These are phyloP conservation scores for Porphyra umbilicalis DNA, from an alignment of 31 red algal species.

Conservation along the genomic window DNA sequence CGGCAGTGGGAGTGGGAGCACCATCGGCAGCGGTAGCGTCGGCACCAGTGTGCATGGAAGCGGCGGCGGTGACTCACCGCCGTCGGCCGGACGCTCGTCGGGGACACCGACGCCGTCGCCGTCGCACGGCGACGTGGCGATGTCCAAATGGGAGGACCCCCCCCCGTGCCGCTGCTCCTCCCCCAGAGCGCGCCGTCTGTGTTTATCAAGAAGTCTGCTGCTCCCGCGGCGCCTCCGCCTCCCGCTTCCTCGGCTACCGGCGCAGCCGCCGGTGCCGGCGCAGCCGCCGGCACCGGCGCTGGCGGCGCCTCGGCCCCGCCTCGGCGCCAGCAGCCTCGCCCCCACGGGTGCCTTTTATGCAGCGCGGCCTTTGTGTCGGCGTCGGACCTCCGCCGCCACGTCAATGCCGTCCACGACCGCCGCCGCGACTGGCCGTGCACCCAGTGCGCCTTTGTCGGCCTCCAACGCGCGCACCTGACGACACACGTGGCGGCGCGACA, in stretches of 20 bases:
- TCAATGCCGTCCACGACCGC: background rate
- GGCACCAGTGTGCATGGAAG: background rate
- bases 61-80: background rate
- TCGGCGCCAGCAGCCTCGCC: background rate
- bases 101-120: too few relatives aligned
- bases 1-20: too few relatives aligned
- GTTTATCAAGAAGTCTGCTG: too few relatives aligned
- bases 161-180: too few relatives aligned
- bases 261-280: background rate
- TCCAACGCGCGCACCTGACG: background rate
- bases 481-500: background rate
- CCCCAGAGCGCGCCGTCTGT: too few relatives aligned
- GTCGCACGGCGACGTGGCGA: too few relatives aligned
- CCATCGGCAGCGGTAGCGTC: background rate
- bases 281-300: background rate
- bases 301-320: background rate
- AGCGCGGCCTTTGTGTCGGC: background rate
- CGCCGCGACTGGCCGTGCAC: background rate
- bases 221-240: too few relatives aligned
- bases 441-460: background rate
- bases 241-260: too few relatives aligned
- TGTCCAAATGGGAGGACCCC: too few relatives aligned
- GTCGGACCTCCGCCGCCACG: background rate
- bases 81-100: too few relatives aligned
- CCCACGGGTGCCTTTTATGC: background rate